phyloP scores from a whole-genome alignment of 2,329 filamentous ascomycete species.

The Cercospora sp. region DNA sequence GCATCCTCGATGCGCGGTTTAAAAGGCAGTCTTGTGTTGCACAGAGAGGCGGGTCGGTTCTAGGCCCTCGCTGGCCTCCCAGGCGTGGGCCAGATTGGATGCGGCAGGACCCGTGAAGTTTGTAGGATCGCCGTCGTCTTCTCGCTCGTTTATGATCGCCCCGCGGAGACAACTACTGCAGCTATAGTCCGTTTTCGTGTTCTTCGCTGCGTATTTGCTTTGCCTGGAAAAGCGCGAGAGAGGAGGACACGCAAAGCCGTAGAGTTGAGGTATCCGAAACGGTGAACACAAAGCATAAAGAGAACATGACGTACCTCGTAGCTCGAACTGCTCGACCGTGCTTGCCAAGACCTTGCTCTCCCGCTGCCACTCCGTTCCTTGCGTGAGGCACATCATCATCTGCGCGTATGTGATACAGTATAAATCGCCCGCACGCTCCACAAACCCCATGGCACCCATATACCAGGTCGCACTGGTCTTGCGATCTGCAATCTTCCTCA shows the following conservation, averaged over 20 bases:
- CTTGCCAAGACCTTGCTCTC: background rate
- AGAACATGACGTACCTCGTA: background rate
- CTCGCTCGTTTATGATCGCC: background rate
- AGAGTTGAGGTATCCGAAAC: background rate
- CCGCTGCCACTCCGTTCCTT: background rate
- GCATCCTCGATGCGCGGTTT: background rate
- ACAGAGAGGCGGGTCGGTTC: background rate
- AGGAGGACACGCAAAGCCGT: background rate
- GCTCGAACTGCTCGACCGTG: background rate
- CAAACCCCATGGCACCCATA: background rate
- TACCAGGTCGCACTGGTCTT: constrained; percentile 39
- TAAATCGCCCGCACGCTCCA: background rate
- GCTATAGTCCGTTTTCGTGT: background rate
- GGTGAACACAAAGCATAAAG: background rate
- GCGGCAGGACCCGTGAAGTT: background rate
- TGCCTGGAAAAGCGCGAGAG: background rate
- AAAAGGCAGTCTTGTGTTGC: background rate
- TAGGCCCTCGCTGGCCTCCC: background rate
- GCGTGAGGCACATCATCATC: background rate
- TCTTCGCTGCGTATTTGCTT: background rate
- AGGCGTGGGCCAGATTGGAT: background rate
- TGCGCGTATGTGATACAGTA: background rate
- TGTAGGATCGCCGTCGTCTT: background rate
- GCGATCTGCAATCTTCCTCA: constrained; percentile 33
- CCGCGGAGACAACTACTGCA: background rate